Evolutionary conservation across 2,329 filamentous ascomycete species (phyloP).

Genomic region (Tolypocladium sp.): DNA sequence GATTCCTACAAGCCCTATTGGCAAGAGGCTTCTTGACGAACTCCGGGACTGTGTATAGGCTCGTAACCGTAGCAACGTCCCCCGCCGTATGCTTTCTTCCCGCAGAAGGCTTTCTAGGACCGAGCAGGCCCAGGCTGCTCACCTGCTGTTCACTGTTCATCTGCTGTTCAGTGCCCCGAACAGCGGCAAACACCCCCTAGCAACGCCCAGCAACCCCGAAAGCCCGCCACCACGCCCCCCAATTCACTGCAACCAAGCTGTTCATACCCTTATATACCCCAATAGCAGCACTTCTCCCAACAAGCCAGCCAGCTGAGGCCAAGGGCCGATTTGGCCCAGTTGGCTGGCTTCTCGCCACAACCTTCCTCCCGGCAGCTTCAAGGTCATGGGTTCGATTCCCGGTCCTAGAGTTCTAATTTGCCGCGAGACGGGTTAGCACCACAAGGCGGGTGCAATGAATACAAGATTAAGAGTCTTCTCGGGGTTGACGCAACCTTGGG

Average conservation of each 20-base stretch:
- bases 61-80: no score
- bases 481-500: background rate
- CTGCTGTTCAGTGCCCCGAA: background rate
- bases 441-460: background rate
- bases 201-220: background rate
- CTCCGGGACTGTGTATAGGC: no score
- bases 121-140: background rate
- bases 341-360: background rate
- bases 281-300: background rate
- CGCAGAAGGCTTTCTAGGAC: no score
- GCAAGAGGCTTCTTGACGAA: no score
- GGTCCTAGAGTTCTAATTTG: background rate
- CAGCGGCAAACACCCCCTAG: background rate
- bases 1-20: no score
- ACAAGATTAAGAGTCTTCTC: background rate
- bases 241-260: background rate
- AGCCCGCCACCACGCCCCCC: background rate
- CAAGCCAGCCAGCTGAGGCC: background rate
- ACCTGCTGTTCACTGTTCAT: background rate
- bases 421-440: background rate
- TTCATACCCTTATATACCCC: background rate
- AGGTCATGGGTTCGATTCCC: background rate
- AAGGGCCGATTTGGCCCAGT: background rate
- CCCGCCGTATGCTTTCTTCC: no score
- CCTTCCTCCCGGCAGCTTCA: background rate